Conservation (phyloP, 345 rosid genomes). For the Eucalyptus marginata region DNA sequence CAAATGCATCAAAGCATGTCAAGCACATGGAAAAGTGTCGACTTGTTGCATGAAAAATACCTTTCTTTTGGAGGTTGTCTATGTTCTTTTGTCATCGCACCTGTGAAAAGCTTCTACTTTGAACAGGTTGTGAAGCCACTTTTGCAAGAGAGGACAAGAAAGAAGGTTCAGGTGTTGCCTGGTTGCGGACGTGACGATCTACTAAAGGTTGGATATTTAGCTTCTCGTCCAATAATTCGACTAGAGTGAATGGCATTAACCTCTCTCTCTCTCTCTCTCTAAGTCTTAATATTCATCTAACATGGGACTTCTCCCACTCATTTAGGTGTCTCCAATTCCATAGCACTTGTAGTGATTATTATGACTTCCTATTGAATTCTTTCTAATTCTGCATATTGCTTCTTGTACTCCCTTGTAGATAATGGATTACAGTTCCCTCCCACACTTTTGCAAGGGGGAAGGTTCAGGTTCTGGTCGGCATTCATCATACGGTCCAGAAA, state of each 20-base stretch:
- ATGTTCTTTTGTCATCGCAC: neutral
- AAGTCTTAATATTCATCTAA: neutral
- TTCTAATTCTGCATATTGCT: neutral
- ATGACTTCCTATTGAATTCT: neutral
- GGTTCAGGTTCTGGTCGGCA: constrained; percentile 74
- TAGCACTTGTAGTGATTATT: neutral
- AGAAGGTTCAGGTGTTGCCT: constrained; percentile 65
- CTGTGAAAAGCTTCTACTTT: neutral
- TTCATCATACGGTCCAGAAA: constrained; percentile 10
- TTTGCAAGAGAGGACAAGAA: constrained; percentile 86
- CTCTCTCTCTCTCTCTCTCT: neutral
- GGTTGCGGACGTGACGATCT: constrained; percentile 81
- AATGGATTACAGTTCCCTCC: constrained; percentile 74
- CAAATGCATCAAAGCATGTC: neutral
- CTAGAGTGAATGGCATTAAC: neutral
- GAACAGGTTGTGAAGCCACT: constrained; percentile 85
- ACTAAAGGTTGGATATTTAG: constrained; percentile 36
- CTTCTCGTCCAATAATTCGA: neutral
- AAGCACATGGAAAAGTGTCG: neutral
- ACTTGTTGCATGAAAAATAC: neutral
- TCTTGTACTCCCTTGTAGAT: constrained; percentile 23
- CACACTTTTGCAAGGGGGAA: constrained; percentile 83
- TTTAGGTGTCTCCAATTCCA: neutral
- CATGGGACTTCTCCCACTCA: neutral
- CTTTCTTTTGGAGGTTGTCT: neutral